Evolutionary conservation across 495 filamentous ascomycete species (phyloP).

Genomic region (Cercophora scortea): DNA sequence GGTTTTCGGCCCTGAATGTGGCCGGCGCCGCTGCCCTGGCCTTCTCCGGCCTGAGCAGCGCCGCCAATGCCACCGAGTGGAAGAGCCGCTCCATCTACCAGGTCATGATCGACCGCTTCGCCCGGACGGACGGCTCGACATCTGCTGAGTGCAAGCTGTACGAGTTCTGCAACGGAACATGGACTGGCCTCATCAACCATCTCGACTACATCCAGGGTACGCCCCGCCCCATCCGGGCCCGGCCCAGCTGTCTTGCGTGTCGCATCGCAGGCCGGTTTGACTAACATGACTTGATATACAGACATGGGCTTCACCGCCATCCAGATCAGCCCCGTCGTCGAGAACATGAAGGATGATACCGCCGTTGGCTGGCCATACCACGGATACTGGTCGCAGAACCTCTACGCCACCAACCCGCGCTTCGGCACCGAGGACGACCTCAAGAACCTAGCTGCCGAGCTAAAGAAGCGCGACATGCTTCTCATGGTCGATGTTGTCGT

Average conservation of each 20-base stretch:
- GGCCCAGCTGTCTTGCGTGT: not conserved
- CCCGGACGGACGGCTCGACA: constrained; percentile 55
- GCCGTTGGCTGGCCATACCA: constrained; percentile 55
- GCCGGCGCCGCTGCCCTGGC: constrained; percentile 15
- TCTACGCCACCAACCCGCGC: constrained; percentile 55
- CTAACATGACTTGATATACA: constrained; percentile 49
- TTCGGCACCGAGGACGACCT: constrained; percentile 61
- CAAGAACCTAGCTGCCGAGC: constrained; percentile 48
- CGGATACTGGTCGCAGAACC: constrained; percentile 67
- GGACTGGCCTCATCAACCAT: constrained; percentile 29
- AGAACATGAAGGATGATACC: constrained; percentile 47
- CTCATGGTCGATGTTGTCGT: constrained; percentile 75
- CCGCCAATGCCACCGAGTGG: constrained; percentile 41
- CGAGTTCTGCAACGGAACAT: constrained; percentile 71
- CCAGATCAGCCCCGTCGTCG: constrained; percentile 73
- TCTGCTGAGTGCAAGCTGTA: constrained; percentile 45
- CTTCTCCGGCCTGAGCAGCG: constrained; percentile 16
- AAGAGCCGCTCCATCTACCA: constrained; percentile 23
- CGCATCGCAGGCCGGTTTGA: not conserved
- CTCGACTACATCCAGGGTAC: constrained; percentile 27
- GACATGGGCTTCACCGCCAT: constrained; percentile 73
- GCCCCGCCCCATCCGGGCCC: not conserved
- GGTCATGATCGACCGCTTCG: constrained; percentile 58
- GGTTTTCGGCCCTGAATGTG: constrained; percentile 12
- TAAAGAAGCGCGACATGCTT: constrained; percentile 58